Conservation (phyloP, 2,329 filamentous ascomycete species). For the Penicillium sp. region DNA sequence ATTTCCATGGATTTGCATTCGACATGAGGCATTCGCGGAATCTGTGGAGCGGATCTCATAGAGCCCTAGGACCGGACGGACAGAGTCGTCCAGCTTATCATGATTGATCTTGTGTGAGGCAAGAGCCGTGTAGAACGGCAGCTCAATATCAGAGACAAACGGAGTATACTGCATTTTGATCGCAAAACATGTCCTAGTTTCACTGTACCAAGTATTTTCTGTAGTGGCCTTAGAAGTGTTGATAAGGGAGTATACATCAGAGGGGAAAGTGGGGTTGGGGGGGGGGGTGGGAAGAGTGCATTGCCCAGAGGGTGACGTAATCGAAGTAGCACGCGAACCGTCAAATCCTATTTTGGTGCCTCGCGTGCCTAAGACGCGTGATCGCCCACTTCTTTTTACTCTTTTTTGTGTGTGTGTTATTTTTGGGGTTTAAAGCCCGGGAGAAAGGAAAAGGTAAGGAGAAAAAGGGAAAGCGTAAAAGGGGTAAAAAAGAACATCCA, state of each 20-base stretch:
- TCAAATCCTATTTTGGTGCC: neutral
- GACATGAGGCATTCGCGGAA: slow-evolving; percentile 73
- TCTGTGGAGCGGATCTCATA: slow-evolving; percentile 80
- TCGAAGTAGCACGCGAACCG: slow-evolving; percentile 12
- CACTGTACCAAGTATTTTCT: neutral
- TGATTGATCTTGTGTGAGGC: slow-evolving; percentile 92
- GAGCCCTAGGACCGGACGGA: slow-evolving; percentile 79
- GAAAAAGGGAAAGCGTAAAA: no score
- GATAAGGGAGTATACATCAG: neutral
- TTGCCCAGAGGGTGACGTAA: slow-evolving; percentile 16
- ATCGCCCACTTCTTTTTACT: neutral
- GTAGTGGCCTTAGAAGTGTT: neutral
- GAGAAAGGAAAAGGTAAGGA: neutral
- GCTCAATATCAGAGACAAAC: slow-evolving; percentile 90
- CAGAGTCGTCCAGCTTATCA: slow-evolving; percentile 94
- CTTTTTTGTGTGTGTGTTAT: neutral
- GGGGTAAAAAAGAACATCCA: no score
- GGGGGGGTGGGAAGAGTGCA: no score
- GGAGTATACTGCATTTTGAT: slow-evolving; percentile 72
- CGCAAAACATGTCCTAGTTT: neutral
- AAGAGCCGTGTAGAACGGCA: slow-evolving; percentile 92
- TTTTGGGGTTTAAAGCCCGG: neutral
- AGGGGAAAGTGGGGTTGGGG: slow-evolving; percentile 1
- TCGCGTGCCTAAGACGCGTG: slow-evolving; percentile 10
- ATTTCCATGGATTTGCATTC: slow-evolving; percentile 86